A percentile compares a stretch with the other conserved stretches of the same genome.
Evolutionary conservation across 345 rosid species (phyloP).

Genomic region (Corchorus olitorius): DNA sequence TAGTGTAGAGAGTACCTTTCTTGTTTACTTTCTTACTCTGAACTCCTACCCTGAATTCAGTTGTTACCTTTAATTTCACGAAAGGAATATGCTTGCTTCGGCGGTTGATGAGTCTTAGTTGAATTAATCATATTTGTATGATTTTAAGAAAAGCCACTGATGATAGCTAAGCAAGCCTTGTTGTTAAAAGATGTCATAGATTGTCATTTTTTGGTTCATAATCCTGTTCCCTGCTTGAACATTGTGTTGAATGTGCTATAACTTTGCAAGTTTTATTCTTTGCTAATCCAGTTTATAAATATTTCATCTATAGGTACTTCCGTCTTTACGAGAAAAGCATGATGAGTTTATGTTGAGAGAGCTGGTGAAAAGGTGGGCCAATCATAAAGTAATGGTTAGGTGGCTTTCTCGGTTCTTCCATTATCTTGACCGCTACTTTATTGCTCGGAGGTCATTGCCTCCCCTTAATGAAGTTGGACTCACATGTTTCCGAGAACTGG

Average conservation of each 20-base stretch:
- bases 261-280: neutral
- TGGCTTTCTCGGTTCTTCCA: slow-evolving; percentile 57
- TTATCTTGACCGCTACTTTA: slow-evolving; percentile 52
- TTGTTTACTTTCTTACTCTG: neutral
- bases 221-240: neutral
- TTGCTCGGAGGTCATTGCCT: slow-evolving; percentile 38
- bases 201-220: neutral
- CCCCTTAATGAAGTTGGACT: slow-evolving; percentile 49
- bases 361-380: slow-evolving; percentile 52
- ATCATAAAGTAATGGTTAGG: slow-evolving; percentile 55
- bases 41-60: neutral
- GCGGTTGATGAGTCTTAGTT: neutral
- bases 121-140: neutral
- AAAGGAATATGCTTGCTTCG: neutral
- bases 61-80: neutral
- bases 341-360: slow-evolving; percentile 57
- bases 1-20: neutral
- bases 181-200: neutral
- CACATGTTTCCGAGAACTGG: slow-evolving; percentile 37
- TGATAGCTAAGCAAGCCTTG: neutral
- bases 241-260: neutral
- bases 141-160: neutral
- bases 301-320: slow-evolving; percentile 35
- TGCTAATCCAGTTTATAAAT: neutral
- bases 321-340: slow-evolving; percentile 44